phyloP scores from a whole-genome alignment of 1,139 yeast species.

The Pneumocystis oryctolagi region DNA sequence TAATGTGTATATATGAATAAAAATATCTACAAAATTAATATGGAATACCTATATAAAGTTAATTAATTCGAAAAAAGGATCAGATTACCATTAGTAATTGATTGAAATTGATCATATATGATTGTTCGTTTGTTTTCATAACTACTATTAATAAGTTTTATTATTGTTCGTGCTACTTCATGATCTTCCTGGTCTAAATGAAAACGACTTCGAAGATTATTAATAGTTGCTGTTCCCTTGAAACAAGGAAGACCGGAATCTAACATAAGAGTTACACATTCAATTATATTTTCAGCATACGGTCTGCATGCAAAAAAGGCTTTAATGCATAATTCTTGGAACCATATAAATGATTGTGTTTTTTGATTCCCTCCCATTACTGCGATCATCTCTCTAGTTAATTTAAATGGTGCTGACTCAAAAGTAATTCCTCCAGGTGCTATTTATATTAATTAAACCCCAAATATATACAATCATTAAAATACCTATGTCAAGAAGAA shows the following conservation, averaged over 20 bases:
- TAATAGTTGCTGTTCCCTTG: constrained; percentile 67
- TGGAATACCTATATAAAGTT: background rate
- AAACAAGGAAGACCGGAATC: constrained; percentile 94
- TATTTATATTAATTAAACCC: constrained; percentile 44
- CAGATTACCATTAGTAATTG: constrained; percentile 91
- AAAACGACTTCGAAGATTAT: constrained; percentile 61
- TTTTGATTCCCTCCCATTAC: constrained; percentile 81
- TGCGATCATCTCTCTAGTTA: constrained; percentile 89
- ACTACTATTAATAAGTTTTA: constrained; percentile 60
- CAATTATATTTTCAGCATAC: constrained; percentile 70
- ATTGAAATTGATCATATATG: constrained; percentile 95
- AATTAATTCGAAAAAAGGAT: constrained; percentile 26
- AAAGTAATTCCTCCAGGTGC: constrained; percentile 98
- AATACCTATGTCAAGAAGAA: background rate
- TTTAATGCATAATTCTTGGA: constrained; percentile 87
- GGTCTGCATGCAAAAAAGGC: constrained; percentile 85
- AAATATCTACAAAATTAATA: background rate
- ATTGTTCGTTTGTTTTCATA: constrained; percentile 80
- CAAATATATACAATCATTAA: background rate
- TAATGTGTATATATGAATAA: background rate
- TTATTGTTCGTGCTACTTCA: constrained; percentile 71
- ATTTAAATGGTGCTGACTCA: constrained; percentile 93
- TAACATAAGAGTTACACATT: constrained; percentile 82
- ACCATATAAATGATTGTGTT: constrained; percentile 85
- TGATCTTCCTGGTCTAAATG: constrained; percentile 67